These are phyloP conservation scores for Nymphaea colorata DNA, from an alignment of 164 flowering plant genomes.

Conservation along the genomic window DNA sequence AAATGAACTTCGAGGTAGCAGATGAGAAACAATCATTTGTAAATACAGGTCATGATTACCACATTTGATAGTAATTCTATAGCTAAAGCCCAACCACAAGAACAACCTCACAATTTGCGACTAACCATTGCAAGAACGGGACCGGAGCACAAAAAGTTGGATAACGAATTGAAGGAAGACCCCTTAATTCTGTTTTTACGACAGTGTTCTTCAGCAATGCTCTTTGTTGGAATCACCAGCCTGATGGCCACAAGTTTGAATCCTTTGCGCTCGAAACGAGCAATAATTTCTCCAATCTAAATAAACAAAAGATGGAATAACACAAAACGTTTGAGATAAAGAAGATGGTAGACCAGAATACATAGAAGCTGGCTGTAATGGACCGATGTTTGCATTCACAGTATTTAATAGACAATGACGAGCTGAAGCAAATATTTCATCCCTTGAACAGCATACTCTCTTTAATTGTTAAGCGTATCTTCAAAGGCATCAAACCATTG, in stretches of 20 bases:
- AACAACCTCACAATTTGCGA: not conserved
- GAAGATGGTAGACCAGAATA: no score
- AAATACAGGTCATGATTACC: no score
- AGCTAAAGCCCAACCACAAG: no score
- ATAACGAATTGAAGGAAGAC: slow-evolving; percentile 86
- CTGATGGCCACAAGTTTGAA: slow-evolving; percentile 90
- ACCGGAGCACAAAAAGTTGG: slow-evolving; percentile 95
- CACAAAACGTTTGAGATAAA: not conserved
- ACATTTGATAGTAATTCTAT: no score
- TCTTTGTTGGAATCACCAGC: slow-evolving; percentile 72
- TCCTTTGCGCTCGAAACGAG: slow-evolving; percentile 94
- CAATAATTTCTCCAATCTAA: slow-evolving; percentile 81
- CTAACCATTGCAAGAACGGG: slow-evolving; percentile 96
- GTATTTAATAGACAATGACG: no score
- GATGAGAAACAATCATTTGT: no score
- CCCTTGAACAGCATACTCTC: not conserved
- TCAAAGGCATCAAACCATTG: not conserved
- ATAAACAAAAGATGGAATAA: not conserved
- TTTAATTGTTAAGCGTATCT: not conserved
- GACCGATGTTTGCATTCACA: not conserved
- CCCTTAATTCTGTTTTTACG: slow-evolving; percentile 75
- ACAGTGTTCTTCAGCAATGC: slow-evolving; percentile 85
- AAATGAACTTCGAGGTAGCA: no score
- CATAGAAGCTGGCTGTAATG: not conserved
- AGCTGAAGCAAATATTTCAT: no score